Base-by-base conservation (phyloP, 2,329 filamentous ascomycete species). In the Aureobasidium leucospermi region DNA sequence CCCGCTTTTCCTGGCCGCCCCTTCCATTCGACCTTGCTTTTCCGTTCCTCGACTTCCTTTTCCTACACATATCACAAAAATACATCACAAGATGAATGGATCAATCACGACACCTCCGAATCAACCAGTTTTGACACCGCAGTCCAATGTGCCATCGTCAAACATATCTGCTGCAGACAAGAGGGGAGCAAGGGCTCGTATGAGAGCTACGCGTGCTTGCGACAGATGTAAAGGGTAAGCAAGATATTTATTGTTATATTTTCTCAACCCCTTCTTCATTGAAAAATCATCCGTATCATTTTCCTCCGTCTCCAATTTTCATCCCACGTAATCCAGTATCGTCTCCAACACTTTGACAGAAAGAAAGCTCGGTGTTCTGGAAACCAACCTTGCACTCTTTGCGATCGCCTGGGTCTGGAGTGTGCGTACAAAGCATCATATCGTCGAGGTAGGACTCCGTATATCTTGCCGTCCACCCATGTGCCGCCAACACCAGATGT, bases 211-310 rank as follows among this genome's bases (percentile, higher is more conserved):
- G 19, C 45, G 57, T 7, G 57, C 57, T 23, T 59, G 57, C 36
- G 57, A 59, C 29, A 49, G 57, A 23, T 59, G 57, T 46, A 59
- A 59, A 59, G 46, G 36, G 57, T 59, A 42, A 29, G 42, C 15
- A 15, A 15, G 15, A 36, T 32, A 16, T 8, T 55, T 19, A 9
- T 16, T 42, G 6, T 42, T 42, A 15, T 16, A 7, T n/a, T 42
- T 42, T 16, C 39, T 42, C 39, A 42, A 42, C 29, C 36, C n/a
- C 5, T 10, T 42, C 10, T 9, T 28, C 16, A 28, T 10, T 31
- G 23, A 55, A 15, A n/a, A 4, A n/a, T 2, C 6, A 42, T 6
- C n/a, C 6, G 11, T 4, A 16, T 7, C 6, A 3, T 31, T n/a
- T 7, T 29, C 28, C 2, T 13, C 34, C 8, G 34, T 36, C 8